Percentiles rank a stretch among this genome's conserved stretches.
phyloP scores from a whole-genome alignment of 768 basidiomycete genomes.

The Tylopilus rubrobrunneus region DNA sequence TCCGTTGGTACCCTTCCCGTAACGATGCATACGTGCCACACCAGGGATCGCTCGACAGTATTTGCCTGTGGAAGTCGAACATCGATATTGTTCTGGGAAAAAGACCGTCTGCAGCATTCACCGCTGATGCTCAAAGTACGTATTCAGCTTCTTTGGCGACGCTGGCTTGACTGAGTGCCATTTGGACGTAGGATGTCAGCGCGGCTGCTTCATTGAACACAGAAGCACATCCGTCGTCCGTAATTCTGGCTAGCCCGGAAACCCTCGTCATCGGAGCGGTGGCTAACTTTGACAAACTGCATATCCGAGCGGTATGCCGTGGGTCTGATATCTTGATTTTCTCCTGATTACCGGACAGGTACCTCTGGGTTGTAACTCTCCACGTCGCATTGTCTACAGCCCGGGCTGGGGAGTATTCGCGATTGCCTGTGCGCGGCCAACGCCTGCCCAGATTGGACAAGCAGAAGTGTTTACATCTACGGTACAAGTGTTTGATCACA shows the following conservation, averaged over 20 bases:
- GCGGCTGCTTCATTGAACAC: constrained; percentile 52
- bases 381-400: constrained; percentile 62
- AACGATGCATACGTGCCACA: constrained; percentile 48
- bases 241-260: constrained; percentile 55
- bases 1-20: constrained; percentile 69
- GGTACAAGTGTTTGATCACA: constrained; percentile 66
- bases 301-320: constrained; percentile 66
- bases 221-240: constrained; percentile 42
- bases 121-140: constrained; percentile 67
- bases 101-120: constrained; percentile 59
- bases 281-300: constrained; percentile 68
- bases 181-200: constrained; percentile 43
- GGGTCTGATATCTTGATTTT: neutral
- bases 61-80: constrained; percentile 72
- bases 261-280: constrained; percentile 64
- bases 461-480: constrained; percentile 44
- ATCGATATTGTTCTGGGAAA: constrained; percentile 65
- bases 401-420: constrained; percentile 54
- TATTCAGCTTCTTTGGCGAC: constrained; percentile 1
- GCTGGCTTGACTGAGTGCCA: neutral
- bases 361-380: constrained; percentile 67
- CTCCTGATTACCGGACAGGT: constrained; percentile 41
- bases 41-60: constrained; percentile 53
- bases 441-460: constrained; percentile 54
- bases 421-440: constrained; percentile 54